A percentile compares a stretch with the other conserved stretches of the same genome.
Evolutionary conservation across 148 eudicot genomes (phyloP).

Genomic region (Arbutus unedo): DNA sequence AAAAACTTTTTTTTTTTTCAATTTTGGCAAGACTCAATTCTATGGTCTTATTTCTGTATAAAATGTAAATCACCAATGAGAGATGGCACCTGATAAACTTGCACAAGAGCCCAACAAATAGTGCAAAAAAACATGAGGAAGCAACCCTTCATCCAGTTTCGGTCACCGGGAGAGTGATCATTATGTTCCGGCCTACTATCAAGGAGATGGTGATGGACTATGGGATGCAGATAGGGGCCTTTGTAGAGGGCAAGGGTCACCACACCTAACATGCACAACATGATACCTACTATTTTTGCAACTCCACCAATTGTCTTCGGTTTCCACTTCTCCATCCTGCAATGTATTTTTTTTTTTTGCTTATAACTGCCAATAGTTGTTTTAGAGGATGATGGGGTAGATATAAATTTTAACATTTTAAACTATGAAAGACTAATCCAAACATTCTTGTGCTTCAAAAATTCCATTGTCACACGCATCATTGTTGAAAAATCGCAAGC

Average conservation of each 20-base stretch:
- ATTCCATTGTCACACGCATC: no score
- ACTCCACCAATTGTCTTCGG: not conserved
- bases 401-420: no score
- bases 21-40: no score
- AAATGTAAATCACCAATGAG: not conserved
- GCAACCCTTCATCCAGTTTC: not conserved
- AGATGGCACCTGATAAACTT: not conserved
- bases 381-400: no score
- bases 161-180: not conserved
- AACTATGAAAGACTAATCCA: no score
- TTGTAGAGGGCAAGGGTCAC: not conserved
- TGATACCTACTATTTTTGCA: not conserved
- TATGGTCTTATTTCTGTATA: no score
- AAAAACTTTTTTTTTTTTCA: no score
- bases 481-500: no score
- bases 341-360: no score
- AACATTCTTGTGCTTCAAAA: no score
- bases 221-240: not conserved
- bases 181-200: not conserved
- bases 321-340: not conserved
- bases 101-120: not conserved
- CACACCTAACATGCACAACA: not conserved
- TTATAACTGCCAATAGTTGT: no score
- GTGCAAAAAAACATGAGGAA: constrained; percentile 3
- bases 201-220: not conserved